Conservation (phyloP, 2,329 filamentous ascomycete species). For the Aspergillus spinulosporus region DNA sequence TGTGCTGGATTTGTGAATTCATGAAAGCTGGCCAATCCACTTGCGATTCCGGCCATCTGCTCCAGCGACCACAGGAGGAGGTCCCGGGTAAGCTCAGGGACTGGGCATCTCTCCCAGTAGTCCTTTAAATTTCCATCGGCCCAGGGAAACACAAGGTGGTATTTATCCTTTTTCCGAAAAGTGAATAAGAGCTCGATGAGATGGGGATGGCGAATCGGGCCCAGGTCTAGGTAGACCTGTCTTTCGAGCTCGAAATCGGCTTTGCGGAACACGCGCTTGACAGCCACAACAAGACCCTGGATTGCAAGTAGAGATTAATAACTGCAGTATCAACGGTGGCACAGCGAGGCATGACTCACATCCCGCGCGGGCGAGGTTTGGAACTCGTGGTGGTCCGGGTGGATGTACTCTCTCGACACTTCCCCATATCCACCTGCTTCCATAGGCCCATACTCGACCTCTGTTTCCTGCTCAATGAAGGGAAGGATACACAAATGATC, state of each 20-base stretch:
- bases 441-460: too few species aligned
- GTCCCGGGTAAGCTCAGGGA: conserved; percentile 15
- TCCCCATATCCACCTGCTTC: conserved; percentile 5
- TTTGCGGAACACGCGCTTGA: not conserved
- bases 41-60: conserved; percentile 32
- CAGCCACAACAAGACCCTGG: conserved; percentile 1
- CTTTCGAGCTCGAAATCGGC: not conserved
- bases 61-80: conserved; percentile 28
- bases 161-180: conserved; percentile 22
- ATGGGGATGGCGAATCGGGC: conserved; percentile 14
- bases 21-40: conserved; percentile 27
- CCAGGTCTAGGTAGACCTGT: not conserved
- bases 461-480: not conserved
- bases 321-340: too few species aligned
- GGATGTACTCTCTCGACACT: conserved; percentile 15
- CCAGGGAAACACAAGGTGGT: conserved; percentile 33
- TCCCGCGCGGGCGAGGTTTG: not conserved
- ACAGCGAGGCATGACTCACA: not conserved
- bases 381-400: conserved; percentile 16
- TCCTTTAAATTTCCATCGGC: conserved; percentile 27
- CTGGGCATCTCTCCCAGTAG: conserved; percentile 26
- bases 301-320: too few species aligned
- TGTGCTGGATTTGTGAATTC: conserved; percentile 14
- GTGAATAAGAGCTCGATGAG: conserved; percentile 33
- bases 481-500: conserved; percentile 6